Percentiles rank a stretch among this genome's conserved stretches.
Evolutionary conservation across 2,329 filamentous ascomycete species (phyloP).

Genomic region (Microcera coccophila): DNA sequence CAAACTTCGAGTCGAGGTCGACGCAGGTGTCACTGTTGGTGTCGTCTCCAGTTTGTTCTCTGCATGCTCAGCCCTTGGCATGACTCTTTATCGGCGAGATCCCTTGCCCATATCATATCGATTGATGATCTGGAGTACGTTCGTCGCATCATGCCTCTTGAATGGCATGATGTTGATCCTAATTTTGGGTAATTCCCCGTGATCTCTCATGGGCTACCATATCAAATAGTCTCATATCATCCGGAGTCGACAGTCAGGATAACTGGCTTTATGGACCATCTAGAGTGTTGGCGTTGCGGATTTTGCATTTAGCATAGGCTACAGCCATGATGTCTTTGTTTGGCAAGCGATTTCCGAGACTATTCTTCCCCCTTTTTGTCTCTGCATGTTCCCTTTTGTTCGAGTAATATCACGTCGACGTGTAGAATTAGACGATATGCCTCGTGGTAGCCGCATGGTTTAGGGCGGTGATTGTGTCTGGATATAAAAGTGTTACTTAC

Average conservation of each 20-base stretch:
- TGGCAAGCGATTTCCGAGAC: constrained; percentile 1
- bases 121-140: constrained; percentile 37
- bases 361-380: not conserved
- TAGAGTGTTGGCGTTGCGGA: constrained; percentile 8
- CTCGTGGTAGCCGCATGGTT: not conserved
- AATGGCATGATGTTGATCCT: constrained; percentile 44
- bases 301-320: constrained; percentile 22
- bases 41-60: constrained; percentile 64
- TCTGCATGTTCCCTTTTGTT: constrained; percentile 1
- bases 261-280: constrained; percentile 7
- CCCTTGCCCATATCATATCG: constrained; percentile 41
- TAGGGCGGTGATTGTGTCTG: constrained; percentile 2
- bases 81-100: constrained; percentile 52
- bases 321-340: constrained; percentile 1
- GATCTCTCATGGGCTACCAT: no score
- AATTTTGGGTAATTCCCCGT: constrained; percentile 38
- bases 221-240: not conserved
- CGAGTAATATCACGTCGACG: not conserved
- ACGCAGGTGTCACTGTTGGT: constrained; percentile 67
- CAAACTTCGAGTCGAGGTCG: constrained; percentile 66
- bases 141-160: constrained; percentile 37
- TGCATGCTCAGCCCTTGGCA: constrained; percentile 57
- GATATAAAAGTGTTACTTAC: constrained; percentile 1
- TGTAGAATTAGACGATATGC: constrained; percentile 2
- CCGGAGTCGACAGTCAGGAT: not conserved